Base-by-base conservation (phyloP, 2,329 filamentous ascomycete genomes). In the Colletotrichum ledebouriae region DNA sequence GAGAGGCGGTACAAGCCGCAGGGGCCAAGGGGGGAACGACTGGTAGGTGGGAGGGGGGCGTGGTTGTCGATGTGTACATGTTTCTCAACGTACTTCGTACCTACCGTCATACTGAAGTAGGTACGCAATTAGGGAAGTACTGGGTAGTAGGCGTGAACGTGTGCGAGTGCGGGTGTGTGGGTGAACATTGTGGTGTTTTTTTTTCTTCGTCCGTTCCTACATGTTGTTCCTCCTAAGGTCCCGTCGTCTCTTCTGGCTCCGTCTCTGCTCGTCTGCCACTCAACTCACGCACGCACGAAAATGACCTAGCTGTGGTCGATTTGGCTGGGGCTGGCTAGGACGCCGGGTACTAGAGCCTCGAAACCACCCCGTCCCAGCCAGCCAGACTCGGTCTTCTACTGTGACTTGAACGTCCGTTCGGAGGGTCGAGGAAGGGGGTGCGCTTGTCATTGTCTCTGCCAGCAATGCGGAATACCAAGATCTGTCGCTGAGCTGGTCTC, bases 1-100 rank as follows among this genome's bases (percentile, higher is more conserved):
- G 33, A 66, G 49, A 56, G 63, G 67, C 63, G 58, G 67, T 67
- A 67, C 66, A 49, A 39, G 41, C 63, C 56, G 52, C 63, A 69
- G 56, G 65, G 58, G 50, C 15, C 55, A 49, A 50, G 56, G 55
- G 62, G 39, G 34, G 52, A 9, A 9, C 15, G 44, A 13, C 22
- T 15, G 22, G 22, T 22, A 47, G 46, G 22, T 15, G 29, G 61
- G 39, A 65, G 49, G 52, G 61, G 61, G 17, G n/a, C 12, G 46
- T 22, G 55, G 49, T 39, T 4, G 3, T 39, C 39, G 63, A 56
- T 44, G 42, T 49, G 44, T 41, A 15, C 13, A 34, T 29, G 37
- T 13, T 50, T 34, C 17, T 44, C 29, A 2, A 29, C 29, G 29
- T 2, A 7, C 29, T 29, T 0, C 29, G 29, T 29, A 29, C 29